A percentile compares a stretch with the other conserved stretches of the same genome.
These are phyloP conservation scores for Diaporthe eres DNA, from an alignment of 2,329 filamentous ascomycete genomes.

Conservation along the genomic window DNA sequence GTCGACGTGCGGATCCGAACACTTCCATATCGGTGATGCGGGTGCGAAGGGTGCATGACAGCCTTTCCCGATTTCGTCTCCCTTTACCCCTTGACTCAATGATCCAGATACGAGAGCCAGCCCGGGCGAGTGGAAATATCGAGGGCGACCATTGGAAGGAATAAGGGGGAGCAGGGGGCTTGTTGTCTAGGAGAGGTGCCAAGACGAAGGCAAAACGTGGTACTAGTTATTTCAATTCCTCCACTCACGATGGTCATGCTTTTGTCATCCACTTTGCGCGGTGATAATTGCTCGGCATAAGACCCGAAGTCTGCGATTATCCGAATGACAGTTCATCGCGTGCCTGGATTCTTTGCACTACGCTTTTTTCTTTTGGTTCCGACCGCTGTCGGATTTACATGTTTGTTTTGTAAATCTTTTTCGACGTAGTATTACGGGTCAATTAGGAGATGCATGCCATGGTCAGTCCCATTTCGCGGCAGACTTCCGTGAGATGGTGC, in stretches of 20 bases:
- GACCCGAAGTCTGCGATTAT: not conserved
- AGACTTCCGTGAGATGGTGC: constrained; percentile 18
- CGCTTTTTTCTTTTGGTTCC: constrained; percentile 5
- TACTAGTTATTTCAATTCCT: constrained; percentile 15
- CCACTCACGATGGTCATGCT: constrained; percentile 8
- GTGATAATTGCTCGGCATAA: constrained; percentile 1
- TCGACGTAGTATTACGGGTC: not conserved
- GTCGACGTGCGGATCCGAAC: constrained; percentile 6
- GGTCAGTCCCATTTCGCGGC: not conserved
- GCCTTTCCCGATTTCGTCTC: not conserved
- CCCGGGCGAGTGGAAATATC: constrained; percentile 25
- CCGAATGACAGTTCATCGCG: not conserved
- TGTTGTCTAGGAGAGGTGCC: not conserved
- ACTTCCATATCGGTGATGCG: not conserved
- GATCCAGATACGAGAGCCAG: not conserved
- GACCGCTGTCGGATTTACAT: not conserved
- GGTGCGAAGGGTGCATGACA: not conserved
- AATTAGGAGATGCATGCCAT: not conserved
- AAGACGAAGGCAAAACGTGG: constrained; percentile 22
- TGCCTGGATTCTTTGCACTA: not conserved
- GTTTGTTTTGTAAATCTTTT: constrained; percentile 8
- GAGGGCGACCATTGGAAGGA: constrained; percentile 8
- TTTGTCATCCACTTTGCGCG: constrained; percentile 11
- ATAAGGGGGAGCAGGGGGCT: constrained; percentile 9
- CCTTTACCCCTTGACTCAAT: not conserved